These are phyloP conservation scores for Neonectria sp. DNA, from an alignment of 2,329 filamentous ascomycete genomes.

Conservation along the genomic window DNA sequence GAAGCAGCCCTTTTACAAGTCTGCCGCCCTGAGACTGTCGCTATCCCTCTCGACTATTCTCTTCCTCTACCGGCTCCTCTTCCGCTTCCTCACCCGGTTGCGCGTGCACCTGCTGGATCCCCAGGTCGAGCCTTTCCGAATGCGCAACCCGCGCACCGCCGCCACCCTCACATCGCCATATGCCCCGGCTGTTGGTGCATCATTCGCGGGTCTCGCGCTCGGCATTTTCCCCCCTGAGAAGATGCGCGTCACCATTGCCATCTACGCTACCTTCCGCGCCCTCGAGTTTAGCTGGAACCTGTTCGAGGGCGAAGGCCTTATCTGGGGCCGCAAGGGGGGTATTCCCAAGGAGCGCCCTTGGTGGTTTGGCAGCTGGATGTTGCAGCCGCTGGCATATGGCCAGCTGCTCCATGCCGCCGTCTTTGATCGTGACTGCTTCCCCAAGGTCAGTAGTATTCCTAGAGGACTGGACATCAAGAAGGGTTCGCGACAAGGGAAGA, in stretches of 20 bases:
- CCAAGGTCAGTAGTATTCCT: slow-evolving; percentile 62
- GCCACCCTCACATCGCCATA: slow-evolving; percentile 84
- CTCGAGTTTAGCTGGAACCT: slow-evolving; percentile 91
- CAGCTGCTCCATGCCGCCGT: slow-evolving; percentile 84
- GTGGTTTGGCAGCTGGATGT: slow-evolving; percentile 89
- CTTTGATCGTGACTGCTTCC: slow-evolving; percentile 83
- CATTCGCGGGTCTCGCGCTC: slow-evolving; percentile 86
- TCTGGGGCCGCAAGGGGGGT: slow-evolving; percentile 72
- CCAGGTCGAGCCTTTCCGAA: slow-evolving; percentile 85
- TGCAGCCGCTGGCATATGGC: slow-evolving; percentile 83
- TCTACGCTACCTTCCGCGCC: slow-evolving; percentile 85
- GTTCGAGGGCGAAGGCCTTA: slow-evolving; percentile 79
- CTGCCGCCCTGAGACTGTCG: slow-evolving; percentile 82
- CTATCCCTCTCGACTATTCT: slow-evolving; percentile 88
- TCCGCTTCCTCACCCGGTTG: slow-evolving; percentile 88
- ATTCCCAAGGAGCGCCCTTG: slow-evolving; percentile 76
- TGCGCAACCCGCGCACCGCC: slow-evolving; percentile 84
- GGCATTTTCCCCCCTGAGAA: slow-evolving; percentile 78
- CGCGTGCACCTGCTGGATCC: slow-evolving; percentile 84
- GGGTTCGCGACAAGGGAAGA: neutral
- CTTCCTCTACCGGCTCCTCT: slow-evolving; percentile 89
- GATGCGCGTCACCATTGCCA: slow-evolving; percentile 83
- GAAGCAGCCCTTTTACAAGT: slow-evolving; percentile 72
- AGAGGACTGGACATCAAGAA: neutral
- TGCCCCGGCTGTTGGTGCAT: slow-evolving; percentile 92